Evolutionary conservation across 2,329 filamentous ascomycete species (phyloP), one percentile per base, ranked within the genome.

Genomic region (Amauroascus niger): DNA sequence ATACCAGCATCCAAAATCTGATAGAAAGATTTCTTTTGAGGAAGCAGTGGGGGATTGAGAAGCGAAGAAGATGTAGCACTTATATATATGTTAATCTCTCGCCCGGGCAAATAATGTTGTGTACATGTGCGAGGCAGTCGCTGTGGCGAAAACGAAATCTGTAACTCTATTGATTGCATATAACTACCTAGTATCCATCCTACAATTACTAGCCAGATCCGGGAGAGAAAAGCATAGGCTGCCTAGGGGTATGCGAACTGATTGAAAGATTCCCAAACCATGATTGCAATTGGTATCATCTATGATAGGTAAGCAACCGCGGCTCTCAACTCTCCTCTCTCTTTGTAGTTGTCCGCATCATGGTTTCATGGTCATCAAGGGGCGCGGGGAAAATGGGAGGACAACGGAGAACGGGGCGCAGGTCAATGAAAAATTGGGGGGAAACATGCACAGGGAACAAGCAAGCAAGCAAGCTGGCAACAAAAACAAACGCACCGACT

Each of bases 271-370:
- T 46, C 49, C 41, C 26, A 52, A 24, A 37, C 40, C 30, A 46
- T 44, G 26, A 45, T 37, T 52, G 49, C 28, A 50, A 50, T 54
- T 50, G 52, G 52, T 45, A 45, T 54, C 52, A 30, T 54, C 47
- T 54, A 54, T 54, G 26, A 39, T 39, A 45, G 22, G 35, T 39
- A 33, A 45, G 30, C n/a, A 32, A 22, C 46, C 40, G 24, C 22
- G 41, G 16, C 22, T 22, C 37, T 35, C 45, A 53, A 53, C 14
- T 18, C 43, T 41, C 35, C 41, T 41, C 50, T 16, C 1, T 6
- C 18, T 35, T 32, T 39, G 18, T 33, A 24, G 20, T 37, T 18
- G 43, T n/a, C n/a, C 40, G 18, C 50, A 47, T 47, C 50, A 24
- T 53, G 32, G 49, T 53, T 32, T 53, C 50, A 47, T 53, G n/a